phyloP scores from a whole-genome alignment of 495 filamentous ascomycete genomes.

The Pseudevernia furfuracea region DNA sequence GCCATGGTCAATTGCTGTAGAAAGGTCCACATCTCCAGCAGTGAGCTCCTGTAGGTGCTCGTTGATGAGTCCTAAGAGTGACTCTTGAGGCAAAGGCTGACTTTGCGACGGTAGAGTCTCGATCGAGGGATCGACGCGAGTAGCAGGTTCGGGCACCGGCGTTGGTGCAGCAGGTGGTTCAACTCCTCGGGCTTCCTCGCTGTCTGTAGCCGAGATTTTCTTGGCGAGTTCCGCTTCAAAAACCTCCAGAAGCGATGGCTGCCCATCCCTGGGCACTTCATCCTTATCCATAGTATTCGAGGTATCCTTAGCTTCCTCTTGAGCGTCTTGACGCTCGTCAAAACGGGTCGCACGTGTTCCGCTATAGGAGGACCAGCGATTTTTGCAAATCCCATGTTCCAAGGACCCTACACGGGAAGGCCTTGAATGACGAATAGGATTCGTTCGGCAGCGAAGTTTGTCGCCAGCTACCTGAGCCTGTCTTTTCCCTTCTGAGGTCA shows the following conservation, averaged over 20 bases:
- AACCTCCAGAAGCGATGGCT: slow-evolving; percentile 38
- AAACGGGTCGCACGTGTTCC: slow-evolving; percentile 4
- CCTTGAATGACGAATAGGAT: slow-evolving; percentile 18
- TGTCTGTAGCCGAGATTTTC: slow-evolving; percentile 22
- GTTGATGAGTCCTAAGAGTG: slow-evolving; percentile 5
- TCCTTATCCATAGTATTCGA: slow-evolving; percentile 8
- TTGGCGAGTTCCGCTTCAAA: slow-evolving; percentile 48
- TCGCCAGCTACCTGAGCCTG: slow-evolving; percentile 18
- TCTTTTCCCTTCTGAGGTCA: slow-evolving; percentile 17
- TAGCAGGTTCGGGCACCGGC: not conserved
- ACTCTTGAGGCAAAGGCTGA: not conserved
- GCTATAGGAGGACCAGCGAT: slow-evolving; percentile 11
- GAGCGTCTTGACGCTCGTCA: slow-evolving; percentile 7
- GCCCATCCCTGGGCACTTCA: not conserved
- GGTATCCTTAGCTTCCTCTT: slow-evolving; percentile 9
- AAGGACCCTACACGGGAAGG: slow-evolving; percentile 2
- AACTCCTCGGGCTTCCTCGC: not conserved
- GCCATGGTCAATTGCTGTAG: slow-evolving; percentile 14
- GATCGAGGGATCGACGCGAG: not conserved
- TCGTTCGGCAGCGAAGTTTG: slow-evolving; percentile 17
- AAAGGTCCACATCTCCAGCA: slow-evolving; percentile 8
- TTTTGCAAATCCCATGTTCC: slow-evolving; percentile 15
- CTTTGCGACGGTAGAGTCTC: not conserved
- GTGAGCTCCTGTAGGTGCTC: slow-evolving; percentile 25
- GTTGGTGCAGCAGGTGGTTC: not conserved